phyloP scores from a whole-genome alignment of 768 basidiomycete genomes.

The Chlorophyllum brunneum region DNA sequence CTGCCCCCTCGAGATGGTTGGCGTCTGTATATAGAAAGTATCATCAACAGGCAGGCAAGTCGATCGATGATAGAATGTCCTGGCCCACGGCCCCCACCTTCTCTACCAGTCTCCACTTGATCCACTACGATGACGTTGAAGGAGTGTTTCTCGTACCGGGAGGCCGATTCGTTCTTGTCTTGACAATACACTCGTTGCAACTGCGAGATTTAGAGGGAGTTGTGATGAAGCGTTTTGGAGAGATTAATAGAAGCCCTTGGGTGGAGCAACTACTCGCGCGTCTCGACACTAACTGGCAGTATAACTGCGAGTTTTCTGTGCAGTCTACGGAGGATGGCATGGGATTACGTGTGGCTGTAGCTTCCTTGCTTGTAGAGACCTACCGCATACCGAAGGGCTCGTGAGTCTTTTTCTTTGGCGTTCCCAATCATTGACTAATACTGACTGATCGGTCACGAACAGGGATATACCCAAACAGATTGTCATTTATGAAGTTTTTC shows the following conservation, averaged over 20 bases:
- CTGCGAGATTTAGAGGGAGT: constrained; percentile 9
- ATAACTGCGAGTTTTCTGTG: background rate
- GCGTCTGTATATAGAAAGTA: background rate
- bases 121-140: background rate
- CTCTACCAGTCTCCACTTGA: background rate
- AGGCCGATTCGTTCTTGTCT: constrained; percentile 13
- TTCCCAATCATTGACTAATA: background rate
- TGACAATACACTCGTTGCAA: background rate
- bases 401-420: background rate
- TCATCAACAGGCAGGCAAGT: background rate
- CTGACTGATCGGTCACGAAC: background rate
- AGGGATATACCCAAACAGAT: constrained; percentile 6
- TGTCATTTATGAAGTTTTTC: background rate
- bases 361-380: too few species aligned
- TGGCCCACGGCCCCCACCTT: background rate
- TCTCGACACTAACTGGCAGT: background rate
- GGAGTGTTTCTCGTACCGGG: constrained; percentile 13
- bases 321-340: constrained; percentile 5
- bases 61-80: background rate
- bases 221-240: too few species aligned
- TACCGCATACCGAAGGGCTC: background rate
- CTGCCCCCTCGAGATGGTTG: constrained; percentile 13
- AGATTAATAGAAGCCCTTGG: too few species aligned
- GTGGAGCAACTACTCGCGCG: too few species aligned
- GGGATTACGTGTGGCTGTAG: constrained; percentile 3